Base-by-base conservation (phyloP, 176 grass and related monocot species). In the Eragrostis curvula region DNA sequence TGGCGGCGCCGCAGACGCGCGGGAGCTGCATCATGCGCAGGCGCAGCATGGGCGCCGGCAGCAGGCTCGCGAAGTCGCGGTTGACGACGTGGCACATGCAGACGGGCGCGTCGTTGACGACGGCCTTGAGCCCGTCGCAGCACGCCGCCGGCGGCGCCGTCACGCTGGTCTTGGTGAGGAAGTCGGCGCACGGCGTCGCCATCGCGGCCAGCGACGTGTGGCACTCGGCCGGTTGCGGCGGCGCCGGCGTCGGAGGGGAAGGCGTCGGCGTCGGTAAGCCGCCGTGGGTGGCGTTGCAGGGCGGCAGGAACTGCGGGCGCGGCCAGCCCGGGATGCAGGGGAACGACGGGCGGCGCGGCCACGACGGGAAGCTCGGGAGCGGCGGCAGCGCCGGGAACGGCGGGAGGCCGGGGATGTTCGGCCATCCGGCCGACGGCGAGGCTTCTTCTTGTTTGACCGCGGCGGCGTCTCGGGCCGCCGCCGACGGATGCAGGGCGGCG, bases 211-310 rank as follows among this genome's bases (percentile, higher is more conserved):
- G 2, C 51, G 72, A 39, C 51, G 72, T 41, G 32, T 39, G 32
- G 72, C 72, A 75, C 72, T 75, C 51, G 18, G 71, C 50, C 16
- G 70, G 70, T 47, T 30, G 47, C 47, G 70, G 47, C 46, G 70
- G 48, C 10, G 71, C 27, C 48, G 70, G 70, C 10, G 55, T 57
- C 55, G 55, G 55, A 7, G 71, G 6, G 17, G 25, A 20, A 1
- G 70, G 14, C 29, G 70, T 12, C 10, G 52, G 18, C 29, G 7
- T 10, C 0, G 52, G 16, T 21, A 5, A 17, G 21, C 55, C 55
- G 55, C n/a, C 21, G 56, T 23, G 2, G 21, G 56, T n/a, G 18
- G 53, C 1, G 53, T 56, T n/a, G 56, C 56, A 59, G 2, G 56
- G 56, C 8, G 56, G 56, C 3, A 59, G 56, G 2, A 10, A 56